A percentile compares a stretch with the other conserved stretches of the same genome.
phyloP scores from a whole-genome alignment of 352 stramenopile genomes.

The Phytophthora sp. region DNA sequence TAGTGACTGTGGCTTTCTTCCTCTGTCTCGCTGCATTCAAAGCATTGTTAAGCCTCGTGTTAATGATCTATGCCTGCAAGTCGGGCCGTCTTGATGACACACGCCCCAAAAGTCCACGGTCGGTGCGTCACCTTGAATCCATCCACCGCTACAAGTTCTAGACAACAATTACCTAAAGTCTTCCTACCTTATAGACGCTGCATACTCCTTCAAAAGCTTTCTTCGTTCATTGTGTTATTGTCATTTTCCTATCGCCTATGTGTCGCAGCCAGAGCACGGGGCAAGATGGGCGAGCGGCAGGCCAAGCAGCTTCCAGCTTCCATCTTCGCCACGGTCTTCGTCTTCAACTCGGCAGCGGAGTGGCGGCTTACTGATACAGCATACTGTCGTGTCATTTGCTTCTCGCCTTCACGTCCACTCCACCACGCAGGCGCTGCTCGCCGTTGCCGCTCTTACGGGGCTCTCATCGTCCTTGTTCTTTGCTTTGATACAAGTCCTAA shows the following conservation, averaged over 20 bases:
- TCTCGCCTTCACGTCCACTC: slow-evolving; percentile 30
- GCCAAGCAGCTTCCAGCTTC: slow-evolving; percentile 14
- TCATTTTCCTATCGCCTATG: slow-evolving; percentile 33
- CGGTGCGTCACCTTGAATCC: slow-evolving; percentile 61
- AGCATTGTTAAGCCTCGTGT: slow-evolving; percentile 68
- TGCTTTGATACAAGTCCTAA: slow-evolving; percentile 64
- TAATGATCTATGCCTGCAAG: slow-evolving; percentile 81
- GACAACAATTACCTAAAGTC: background rate
- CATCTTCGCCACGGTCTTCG: slow-evolving; percentile 22
- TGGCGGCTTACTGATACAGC: slow-evolving; percentile 74
- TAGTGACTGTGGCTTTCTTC: slow-evolving; percentile 70
- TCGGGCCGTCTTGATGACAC: slow-evolving; percentile 72
- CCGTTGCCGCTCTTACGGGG: slow-evolving; percentile 13
- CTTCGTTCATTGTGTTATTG: slow-evolving; percentile 33
- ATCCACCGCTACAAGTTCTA: slow-evolving; percentile 62
- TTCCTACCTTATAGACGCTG: slow-evolving; percentile 4
- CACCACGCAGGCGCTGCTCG: slow-evolving; percentile 17
- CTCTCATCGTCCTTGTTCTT: slow-evolving; percentile 36
- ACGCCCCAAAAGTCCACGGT: slow-evolving; percentile 67
- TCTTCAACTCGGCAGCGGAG: slow-evolving; percentile 25
- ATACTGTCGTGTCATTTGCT: slow-evolving; percentile 54
- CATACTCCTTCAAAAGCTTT: slow-evolving; percentile 30
- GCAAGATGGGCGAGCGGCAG: slow-evolving; percentile 14
- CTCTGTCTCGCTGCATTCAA: slow-evolving; percentile 82
- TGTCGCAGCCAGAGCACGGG: slow-evolving; percentile 24